These are phyloP conservation scores for Rhizopogon vulgaris DNA, from an alignment of 768 basidiomycete genomes.

Conservation along the genomic window DNA sequence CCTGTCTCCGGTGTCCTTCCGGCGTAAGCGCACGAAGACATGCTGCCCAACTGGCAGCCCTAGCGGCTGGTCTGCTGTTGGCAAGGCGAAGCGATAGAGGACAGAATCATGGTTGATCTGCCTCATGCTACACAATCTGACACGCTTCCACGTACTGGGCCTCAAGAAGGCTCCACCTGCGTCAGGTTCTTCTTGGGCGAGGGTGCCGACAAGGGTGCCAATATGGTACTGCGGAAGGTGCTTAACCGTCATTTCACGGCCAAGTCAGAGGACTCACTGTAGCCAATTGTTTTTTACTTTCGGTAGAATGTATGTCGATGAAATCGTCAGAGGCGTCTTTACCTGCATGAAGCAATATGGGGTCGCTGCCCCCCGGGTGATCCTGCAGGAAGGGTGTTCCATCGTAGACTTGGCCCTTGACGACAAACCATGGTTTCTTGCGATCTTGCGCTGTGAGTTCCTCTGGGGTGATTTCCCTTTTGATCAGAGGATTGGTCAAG, in stretches of 20 bases:
- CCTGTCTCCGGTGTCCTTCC: constrained; percentile 35
- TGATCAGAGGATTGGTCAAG: constrained; percentile 47
- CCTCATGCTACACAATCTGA: constrained; percentile 30
- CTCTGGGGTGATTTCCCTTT: constrained; percentile 37
- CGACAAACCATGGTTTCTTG: constrained; percentile 43
- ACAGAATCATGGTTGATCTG: constrained; percentile 43
- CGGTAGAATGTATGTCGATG: constrained; percentile 53
- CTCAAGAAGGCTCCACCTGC: constrained; percentile 32
- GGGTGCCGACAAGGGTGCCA: constrained; percentile 32
- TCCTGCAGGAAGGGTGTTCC: constrained; percentile 44
- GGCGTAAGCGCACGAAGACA: constrained; percentile 43
- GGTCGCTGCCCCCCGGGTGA: constrained; percentile 54
- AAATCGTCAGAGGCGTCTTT: constrained; percentile 62
- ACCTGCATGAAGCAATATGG: constrained; percentile 51
- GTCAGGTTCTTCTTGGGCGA: neutral
- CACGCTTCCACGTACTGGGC: constrained; percentile 42
- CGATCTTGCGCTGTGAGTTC: constrained; percentile 36
- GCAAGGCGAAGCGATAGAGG: constrained; percentile 45
- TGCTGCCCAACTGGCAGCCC: constrained; percentile 57
- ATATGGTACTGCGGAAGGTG: constrained; percentile 34
- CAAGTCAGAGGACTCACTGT: constrained; percentile 21
- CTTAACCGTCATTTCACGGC: constrained; percentile 5
- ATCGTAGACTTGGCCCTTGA: constrained; percentile 50
- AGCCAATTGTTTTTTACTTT: constrained; percentile 39
- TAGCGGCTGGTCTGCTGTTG: constrained; percentile 32